Percentiles rank a stretch among this genome's conserved stretches.
These are phyloP conservation scores for Venturia oleaginea DNA, from an alignment of 2,329 filamentous ascomycete species.

Conservation along the genomic window DNA sequence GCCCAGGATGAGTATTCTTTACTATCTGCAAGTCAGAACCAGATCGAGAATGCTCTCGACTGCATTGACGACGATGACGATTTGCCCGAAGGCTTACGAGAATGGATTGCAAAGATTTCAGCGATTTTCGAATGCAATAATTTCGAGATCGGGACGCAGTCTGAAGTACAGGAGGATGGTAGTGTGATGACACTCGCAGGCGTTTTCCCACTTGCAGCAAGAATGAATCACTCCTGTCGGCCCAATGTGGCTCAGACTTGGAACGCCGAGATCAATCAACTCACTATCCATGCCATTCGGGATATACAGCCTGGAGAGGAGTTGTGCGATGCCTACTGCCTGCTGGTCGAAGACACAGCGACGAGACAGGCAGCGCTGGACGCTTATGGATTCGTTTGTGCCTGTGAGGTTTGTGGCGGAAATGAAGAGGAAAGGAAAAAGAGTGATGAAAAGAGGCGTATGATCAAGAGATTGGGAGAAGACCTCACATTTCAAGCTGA, in stretches of 20 bases:
- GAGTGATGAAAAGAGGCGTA: conserved; percentile 7
- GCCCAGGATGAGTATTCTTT: background rate
- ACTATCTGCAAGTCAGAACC: conserved; percentile 9
- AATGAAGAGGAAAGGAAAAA: background rate
- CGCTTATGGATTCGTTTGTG: conserved; percentile 24
- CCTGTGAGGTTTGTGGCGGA: conserved; percentile 21
- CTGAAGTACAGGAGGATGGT: conserved; percentile 7
- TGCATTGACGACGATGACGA: conserved; percentile 12
- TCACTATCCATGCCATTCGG: conserved; percentile 12
- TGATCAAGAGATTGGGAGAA: conserved; percentile 16
- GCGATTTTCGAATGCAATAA: conserved; percentile 11
- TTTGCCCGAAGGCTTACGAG: conserved; percentile 5
- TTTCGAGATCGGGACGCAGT: conserved; percentile 4
- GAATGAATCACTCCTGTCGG: conserved; percentile 12
- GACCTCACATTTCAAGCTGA: conserved; percentile 20
- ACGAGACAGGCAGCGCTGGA: conserved; percentile 17
- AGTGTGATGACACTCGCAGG: conserved; percentile 2
- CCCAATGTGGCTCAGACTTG: conserved; percentile 13
- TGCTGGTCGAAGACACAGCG: conserved; percentile 15
- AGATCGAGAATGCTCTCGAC: conserved; percentile 4
- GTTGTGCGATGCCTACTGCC: conserved; percentile 10
- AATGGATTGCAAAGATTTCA: conserved; percentile 1
- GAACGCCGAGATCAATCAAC: background rate
- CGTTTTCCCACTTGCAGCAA: conserved; percentile 9
- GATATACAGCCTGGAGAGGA: conserved; percentile 12